A percentile compares a stretch with the other conserved stretches of the same genome.
phyloP scores from a whole-genome alignment of 2,329 filamentous ascomycete genomes.

The Stemphylium vesicarium region DNA sequence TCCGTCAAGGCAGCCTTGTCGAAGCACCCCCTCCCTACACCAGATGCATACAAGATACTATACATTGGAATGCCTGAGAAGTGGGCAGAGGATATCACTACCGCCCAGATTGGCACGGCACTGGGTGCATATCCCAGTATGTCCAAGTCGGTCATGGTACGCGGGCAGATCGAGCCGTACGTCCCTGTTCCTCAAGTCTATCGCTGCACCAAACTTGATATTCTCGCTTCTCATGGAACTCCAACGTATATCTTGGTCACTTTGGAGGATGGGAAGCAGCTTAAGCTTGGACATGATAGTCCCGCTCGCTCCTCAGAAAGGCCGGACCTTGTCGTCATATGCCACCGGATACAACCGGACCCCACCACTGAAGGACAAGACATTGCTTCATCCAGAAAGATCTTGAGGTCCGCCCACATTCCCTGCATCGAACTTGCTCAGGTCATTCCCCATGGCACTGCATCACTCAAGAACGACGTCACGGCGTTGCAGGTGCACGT shows the following conservation, averaged over 20 bases:
- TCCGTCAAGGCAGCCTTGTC: constrained; percentile 40
- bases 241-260: constrained; percentile 19
- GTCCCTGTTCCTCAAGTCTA: constrained; percentile 39
- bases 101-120: constrained; percentile 39
- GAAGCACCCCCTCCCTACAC: constrained; percentile 28
- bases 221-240: constrained; percentile 13
- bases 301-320: constrained; percentile 8
- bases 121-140: constrained; percentile 38
- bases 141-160: constrained; percentile 45
- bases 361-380: constrained; percentile 22
- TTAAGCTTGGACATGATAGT: constrained; percentile 25
- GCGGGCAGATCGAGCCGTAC: constrained; percentile 41
- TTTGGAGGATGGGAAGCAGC: constrained; percentile 33
- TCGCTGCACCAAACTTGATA: constrained; percentile 31
- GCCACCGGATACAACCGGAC: constrained; percentile 26
- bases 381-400: constrained; percentile 30
- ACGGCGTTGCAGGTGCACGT: constrained; percentile 39
- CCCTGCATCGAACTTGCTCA: constrained; percentile 42
- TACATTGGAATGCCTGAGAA: constrained; percentile 40
- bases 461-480: constrained; percentile 25
- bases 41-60: constrained; percentile 41
- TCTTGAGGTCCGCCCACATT: constrained; percentile 31
- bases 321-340: constrained; percentile 44
- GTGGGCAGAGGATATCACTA: constrained; percentile 42
- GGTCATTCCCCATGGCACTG: constrained; percentile 34